Evolutionary conservation across 345 rosid genomes (phyloP).

Genomic region (Salix viminalis): DNA sequence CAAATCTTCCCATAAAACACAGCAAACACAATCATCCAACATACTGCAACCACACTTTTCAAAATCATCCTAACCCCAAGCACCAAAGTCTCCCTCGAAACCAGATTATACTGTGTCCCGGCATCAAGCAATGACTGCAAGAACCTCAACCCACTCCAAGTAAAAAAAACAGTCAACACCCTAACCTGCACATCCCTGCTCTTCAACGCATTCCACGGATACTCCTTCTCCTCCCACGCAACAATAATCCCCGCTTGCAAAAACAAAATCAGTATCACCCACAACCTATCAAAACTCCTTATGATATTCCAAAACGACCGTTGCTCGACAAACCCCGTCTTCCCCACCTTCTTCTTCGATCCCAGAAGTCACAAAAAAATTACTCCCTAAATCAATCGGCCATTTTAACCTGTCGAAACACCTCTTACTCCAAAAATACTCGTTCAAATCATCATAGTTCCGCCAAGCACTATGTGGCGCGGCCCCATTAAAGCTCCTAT

Average conservation of each 20-base stretch:
- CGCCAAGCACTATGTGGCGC: conserved; percentile 93
- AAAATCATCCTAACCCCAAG: conserved; percentile 73
- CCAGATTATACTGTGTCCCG: conserved; percentile 53
- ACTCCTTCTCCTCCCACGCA: conserved; percentile 52
- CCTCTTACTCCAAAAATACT: conserved; percentile 93
- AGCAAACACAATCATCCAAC: conserved; percentile 62
- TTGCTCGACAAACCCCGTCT: conserved; percentile 97
- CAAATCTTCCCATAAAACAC: conserved; percentile 71
- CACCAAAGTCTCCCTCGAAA: conserved; percentile 71
- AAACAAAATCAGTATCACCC: conserved; percentile 75
- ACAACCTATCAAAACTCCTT: conserved; percentile 85
- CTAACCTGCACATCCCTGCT: conserved; percentile 53
- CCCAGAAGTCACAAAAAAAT: conserved; percentile 60
- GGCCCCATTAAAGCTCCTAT: conserved; percentile 79
- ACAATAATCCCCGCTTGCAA: conserved; percentile 76
- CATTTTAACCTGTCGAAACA: conserved; percentile 80
- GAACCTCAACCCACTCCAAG: conserved; percentile 84
- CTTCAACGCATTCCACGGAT: conserved; percentile 62
- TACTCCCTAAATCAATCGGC: conserved; percentile 74
- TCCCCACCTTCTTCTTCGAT: conserved; percentile 64
- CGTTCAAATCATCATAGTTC: conserved; percentile 88
- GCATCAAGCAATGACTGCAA: conserved; percentile 77
- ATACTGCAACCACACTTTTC: conserved; percentile 60
- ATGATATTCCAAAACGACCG: conserved; percentile 81
- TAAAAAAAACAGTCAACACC: conserved; percentile 65